Evolutionary conservation across 768 basidiomycete species (phyloP), one percentile per base, ranked within the genome.

Genomic region (Fomitopsis serialis): DNA sequence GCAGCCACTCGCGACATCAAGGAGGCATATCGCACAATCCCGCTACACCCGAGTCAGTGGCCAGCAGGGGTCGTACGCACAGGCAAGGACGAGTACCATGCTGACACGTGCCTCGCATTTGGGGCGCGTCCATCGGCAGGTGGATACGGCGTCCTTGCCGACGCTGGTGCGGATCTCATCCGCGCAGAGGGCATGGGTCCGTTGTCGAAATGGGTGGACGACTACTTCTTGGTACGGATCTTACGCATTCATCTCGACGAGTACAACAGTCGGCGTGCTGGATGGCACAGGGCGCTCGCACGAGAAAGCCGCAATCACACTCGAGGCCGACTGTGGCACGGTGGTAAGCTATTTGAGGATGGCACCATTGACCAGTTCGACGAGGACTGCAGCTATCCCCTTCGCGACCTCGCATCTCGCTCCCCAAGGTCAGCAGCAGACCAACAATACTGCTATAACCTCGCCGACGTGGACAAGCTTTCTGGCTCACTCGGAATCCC

Each of bases 1-100:
- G 69, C 61, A 0, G 63, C 70, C 0, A 57, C 59, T 0, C 51
- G 66, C 0, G 73, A 79, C 35, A 64, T 78, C 1, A 54, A 64
- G 0, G 71, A 75, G 52, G 76, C 74, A 0, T 77, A 75, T 45
- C 53, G 67, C 0, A 71, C 64, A 0, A 56, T 74, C 0, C 71
- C 69, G 0, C 36, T 71, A 0, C 59, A 63, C 9, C 61, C 54
- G 0, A 55, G 56, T 0, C 74, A 76, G 37, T 77, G 72, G 74
- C 72, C 70, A 1, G 69, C 63, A 0, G 23, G 66, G 0, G 67
- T 74, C 0, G 57, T 75, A 0, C 50, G 60, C 19, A 27, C 51
- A 3, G 45, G 53, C 11, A 36, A 10, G 5, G 19, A 48, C 32
- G 29, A 21, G 15, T 27, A 35, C 40, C 11, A 23, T 24, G 21